phyloP scores from a whole-genome alignment of 768 basidiomycete species.

The Russula compacta region DNA sequence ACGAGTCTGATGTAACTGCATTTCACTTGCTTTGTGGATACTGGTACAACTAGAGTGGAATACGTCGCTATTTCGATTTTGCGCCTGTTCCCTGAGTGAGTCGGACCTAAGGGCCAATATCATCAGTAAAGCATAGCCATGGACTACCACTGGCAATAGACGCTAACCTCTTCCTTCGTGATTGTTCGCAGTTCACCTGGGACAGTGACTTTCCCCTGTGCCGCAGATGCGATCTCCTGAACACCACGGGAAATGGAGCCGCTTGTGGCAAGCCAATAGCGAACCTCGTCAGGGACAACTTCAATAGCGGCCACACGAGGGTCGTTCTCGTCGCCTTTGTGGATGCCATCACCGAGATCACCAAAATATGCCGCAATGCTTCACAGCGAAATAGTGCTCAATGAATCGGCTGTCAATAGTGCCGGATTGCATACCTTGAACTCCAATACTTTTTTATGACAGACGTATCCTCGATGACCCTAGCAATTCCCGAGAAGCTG shows the following conservation, averaged over 20 bases:
- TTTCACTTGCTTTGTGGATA: background rate
- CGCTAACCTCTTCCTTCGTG: conserved; percentile 58
- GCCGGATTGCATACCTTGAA: conserved; percentile 35
- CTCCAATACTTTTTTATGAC: conserved; percentile 57
- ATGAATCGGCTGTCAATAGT: too few relatives aligned
- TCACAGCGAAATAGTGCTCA: background rate
- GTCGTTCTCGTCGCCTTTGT: conserved; percentile 72
- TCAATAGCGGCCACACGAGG: conserved; percentile 75
- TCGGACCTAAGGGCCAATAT: conserved; percentile 4
- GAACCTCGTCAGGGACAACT: conserved; percentile 70
- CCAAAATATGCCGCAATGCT: conserved; percentile 77
- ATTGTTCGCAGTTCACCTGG: conserved; percentile 77
- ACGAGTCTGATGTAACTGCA: background rate
- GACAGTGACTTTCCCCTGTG: conserved; percentile 52
- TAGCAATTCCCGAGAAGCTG: conserved; percentile 67
- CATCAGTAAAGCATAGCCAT: background rate
- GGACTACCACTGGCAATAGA: background rate
- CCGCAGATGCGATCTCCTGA: conserved; percentile 49
- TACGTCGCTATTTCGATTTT: background rate
- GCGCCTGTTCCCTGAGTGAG: conserved; percentile 2
- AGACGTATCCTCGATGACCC: conserved; percentile 50
- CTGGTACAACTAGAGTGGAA: background rate
- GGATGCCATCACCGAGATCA: conserved; percentile 75
- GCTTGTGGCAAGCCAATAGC: conserved; percentile 69
- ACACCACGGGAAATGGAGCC: conserved; percentile 47